phyloP scores from a whole-genome alignment of 192 early-diverging fungal species.

The Powellomyces hirtus region DNA sequence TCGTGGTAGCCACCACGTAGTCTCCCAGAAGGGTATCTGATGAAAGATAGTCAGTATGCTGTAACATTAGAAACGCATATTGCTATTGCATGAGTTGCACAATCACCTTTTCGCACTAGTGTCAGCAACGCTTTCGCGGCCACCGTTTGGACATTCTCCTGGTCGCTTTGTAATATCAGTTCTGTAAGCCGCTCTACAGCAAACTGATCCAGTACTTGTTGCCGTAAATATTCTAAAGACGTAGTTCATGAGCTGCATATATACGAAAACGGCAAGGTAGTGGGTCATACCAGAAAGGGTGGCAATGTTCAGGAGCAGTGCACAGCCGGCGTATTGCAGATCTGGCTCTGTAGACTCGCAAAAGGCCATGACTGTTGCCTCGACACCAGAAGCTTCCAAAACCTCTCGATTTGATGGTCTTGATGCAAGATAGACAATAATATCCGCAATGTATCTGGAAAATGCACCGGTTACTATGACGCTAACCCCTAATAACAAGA shows the following conservation, averaged over 20 bases:
- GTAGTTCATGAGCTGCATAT: neutral
- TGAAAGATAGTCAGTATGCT: too few species aligned
- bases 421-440: slow-evolving; percentile 48
- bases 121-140: slow-evolving; percentile 38
- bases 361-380: slow-evolving; percentile 38
- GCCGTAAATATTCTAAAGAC: neutral
- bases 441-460: slow-evolving; percentile 55
- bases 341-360: slow-evolving; percentile 45
- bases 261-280: too few species aligned
- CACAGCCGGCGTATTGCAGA: slow-evolving; percentile 50
- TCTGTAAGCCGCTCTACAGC: slow-evolving; percentile 27
- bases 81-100: too few species aligned
- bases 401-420: slow-evolving; percentile 10
- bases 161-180: slow-evolving; percentile 17
- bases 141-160: slow-evolving; percentile 41
- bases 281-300: slow-evolving; percentile 49
- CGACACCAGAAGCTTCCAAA: slow-evolving; percentile 33
- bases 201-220: neutral
- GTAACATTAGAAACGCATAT: too few species aligned
- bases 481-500: neutral
- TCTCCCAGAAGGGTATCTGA: slow-evolving; percentile 5
- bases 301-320: slow-evolving; percentile 50
- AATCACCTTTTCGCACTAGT: slow-evolving; percentile 35
- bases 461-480: too few species aligned
- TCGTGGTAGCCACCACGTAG: neutral